A percentile compares a stretch with the other conserved stretches of the same genome.
Evolutionary conservation across 1,139 yeast genomes (phyloP).

Genomic region (Geotrichum histeridarum): DNA sequence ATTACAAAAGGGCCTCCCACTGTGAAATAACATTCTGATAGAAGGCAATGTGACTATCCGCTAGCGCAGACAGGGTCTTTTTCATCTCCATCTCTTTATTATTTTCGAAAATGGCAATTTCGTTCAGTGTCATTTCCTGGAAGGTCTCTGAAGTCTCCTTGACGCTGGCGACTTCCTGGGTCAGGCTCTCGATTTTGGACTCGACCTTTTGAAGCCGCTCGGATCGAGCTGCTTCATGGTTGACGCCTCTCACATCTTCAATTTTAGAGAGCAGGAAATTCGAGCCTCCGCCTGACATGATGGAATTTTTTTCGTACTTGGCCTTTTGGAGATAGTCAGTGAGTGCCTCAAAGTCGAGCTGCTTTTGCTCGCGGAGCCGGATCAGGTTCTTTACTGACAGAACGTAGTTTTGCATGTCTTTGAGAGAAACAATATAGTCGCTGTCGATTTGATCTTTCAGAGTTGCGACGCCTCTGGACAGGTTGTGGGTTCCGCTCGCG

Average conservation of each 20-base stretch:
- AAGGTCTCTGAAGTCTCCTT: slow-evolving; percentile 65
- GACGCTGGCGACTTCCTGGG: slow-evolving; percentile 56
- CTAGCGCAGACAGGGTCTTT: slow-evolving; percentile 59
- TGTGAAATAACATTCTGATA: slow-evolving; percentile 41
- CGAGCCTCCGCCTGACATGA: slow-evolving; percentile 55
- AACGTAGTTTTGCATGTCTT: slow-evolving; percentile 84
- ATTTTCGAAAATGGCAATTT: slow-evolving; percentile 75
- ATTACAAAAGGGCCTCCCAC: slow-evolving; percentile 12
- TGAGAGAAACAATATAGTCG: slow-evolving; percentile 72
- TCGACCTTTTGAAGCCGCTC: slow-evolving; percentile 50
- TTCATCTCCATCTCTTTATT: slow-evolving; percentile 76
- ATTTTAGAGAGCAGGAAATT: slow-evolving; percentile 51
- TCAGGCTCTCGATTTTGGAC: slow-evolving; percentile 55
- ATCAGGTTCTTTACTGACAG: slow-evolving; percentile 68
- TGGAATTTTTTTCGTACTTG: slow-evolving; percentile 55
- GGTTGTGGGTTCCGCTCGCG: slow-evolving; percentile 49
- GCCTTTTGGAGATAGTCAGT: slow-evolving; percentile 74
- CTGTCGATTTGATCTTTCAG: slow-evolving; percentile 68
- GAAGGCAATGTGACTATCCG: slow-evolving; percentile 71
- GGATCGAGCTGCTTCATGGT: slow-evolving; percentile 51
- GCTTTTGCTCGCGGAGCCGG: slow-evolving; percentile 84
- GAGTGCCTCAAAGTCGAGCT: slow-evolving; percentile 81
- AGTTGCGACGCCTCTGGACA: slow-evolving; percentile 45
- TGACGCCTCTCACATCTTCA: slow-evolving; percentile 57
- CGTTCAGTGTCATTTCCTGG: slow-evolving; percentile 60